These are phyloP conservation scores for Linnemannia zychae DNA, from an alignment of 192 early-diverging fungal species.

Conservation along the genomic window DNA sequence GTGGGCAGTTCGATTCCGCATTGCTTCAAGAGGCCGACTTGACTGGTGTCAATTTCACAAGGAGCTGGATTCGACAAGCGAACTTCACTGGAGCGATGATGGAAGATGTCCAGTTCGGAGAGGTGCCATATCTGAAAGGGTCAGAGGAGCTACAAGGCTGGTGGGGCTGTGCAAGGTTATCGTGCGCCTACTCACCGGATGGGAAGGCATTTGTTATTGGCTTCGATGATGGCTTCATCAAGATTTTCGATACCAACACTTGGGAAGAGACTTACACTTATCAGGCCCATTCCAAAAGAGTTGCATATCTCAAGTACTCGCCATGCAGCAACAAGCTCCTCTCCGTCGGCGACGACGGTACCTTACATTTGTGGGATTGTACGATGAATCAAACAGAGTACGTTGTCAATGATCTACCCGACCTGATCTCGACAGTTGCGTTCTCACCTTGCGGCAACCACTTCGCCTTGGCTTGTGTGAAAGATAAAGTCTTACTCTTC, in stretches of 20 bases:
- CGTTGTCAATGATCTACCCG: too few species aligned
- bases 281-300: neutral
- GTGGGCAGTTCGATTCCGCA: conserved; percentile 1
- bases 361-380: too few species aligned
- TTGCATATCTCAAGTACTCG: too few species aligned
- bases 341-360: too few species aligned
- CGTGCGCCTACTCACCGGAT: neutral
- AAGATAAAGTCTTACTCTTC: too few species aligned
- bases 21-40: neutral
- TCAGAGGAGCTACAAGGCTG: neutral
- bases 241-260: neutral
- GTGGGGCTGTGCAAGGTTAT: too few species aligned
- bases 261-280: neutral
- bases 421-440: too few species aligned
- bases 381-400: too few species aligned
- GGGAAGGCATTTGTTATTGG: neutral
- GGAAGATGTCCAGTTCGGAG: neutral
- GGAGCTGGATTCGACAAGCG: neutral
- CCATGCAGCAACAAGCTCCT: too few species aligned
- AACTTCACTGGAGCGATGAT: neutral
- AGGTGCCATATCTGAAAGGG: neutral
- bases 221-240: neutral
- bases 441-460: too few species aligned
- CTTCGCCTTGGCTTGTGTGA: too few species aligned
- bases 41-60: neutral